Evolutionary conservation across 176 grass and related monocot species (phyloP).

Genomic region (Oryza brachyantha): DNA sequence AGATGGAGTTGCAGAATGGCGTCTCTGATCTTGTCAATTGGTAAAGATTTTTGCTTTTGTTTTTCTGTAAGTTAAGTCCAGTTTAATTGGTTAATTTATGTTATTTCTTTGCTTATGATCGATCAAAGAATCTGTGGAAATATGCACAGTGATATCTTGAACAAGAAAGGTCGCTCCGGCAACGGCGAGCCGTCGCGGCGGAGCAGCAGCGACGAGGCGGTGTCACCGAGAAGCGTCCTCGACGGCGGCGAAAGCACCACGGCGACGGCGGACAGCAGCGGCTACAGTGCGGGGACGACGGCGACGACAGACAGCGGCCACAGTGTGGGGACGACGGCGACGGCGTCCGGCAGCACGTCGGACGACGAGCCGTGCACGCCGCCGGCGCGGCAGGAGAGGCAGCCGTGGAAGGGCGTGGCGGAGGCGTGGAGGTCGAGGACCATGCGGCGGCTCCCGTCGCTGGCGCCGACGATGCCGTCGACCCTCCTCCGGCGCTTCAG

Average conservation of each 20-base stretch:
- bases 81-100: not conserved
- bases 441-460: constrained; percentile 34
- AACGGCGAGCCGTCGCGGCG: not conserved
- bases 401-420: constrained; percentile 45
- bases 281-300: not conserved
- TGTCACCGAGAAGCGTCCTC: constrained; percentile 36
- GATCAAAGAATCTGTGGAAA: not conserved
- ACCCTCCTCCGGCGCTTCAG: constrained; percentile 24
- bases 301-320: not conserved
- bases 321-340: not conserved
- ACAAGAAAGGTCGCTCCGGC: not conserved
- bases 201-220: constrained; percentile 10
- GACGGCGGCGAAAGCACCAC: not conserved
- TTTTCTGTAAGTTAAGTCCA: not conserved
- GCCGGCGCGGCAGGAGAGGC: not conserved
- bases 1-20: not conserved
- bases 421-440: constrained; percentile 32
- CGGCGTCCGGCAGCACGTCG: not conserved
- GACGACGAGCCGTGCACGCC: not conserved
- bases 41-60: not conserved
- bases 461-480: constrained; percentile 22
- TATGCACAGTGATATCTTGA: not conserved
- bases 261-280: not conserved
- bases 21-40: not conserved
- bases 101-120: too few relatives aligned